Conservation (phyloP, 345 rosid species). For the Combretum micranthum region DNA sequence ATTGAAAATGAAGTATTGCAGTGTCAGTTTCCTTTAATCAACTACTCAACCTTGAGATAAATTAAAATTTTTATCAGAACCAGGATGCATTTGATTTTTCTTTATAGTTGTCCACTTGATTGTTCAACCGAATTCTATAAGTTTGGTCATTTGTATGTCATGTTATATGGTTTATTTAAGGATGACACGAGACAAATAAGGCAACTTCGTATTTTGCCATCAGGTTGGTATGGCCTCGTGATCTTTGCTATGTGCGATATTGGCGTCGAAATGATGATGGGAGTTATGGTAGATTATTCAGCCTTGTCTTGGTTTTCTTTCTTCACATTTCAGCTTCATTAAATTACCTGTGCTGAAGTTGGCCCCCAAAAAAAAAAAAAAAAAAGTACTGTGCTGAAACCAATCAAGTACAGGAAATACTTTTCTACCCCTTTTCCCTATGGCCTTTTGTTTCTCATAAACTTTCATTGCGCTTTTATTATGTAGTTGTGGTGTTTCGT, state of each 20-base stretch:
- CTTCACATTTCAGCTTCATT: too few relatives aligned
- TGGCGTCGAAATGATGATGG: constrained; percentile 99
- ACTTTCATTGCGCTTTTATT: constrained; percentile 16
- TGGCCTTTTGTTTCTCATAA: neutral
- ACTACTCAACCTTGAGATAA: too few relatives aligned
- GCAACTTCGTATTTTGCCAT: constrained; percentile 3
- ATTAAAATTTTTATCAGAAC: too few relatives aligned
- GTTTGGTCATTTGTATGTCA: neutral
- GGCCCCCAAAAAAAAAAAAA: too few relatives aligned
- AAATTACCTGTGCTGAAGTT: too few relatives aligned
- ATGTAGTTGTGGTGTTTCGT: constrained; percentile 89
- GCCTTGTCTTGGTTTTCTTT: too few relatives aligned
- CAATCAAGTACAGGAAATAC: too few relatives aligned
- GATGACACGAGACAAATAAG: too few relatives aligned
- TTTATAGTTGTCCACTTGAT: neutral
- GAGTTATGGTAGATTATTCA: constrained; percentile 63
- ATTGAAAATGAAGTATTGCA: too few relatives aligned
- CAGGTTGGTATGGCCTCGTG: constrained; percentile 99
- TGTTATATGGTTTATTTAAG: neutral
- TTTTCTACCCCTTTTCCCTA: neutral
- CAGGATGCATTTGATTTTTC: too few relatives aligned
- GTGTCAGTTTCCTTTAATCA: too few relatives aligned
- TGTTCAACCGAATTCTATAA: neutral
- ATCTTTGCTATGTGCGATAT: constrained; percentile 96
- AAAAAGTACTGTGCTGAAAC: too few relatives aligned